phyloP scores from a whole-genome alignment of 768 basidiomycete genomes.

The Crepidotus variabilis region DNA sequence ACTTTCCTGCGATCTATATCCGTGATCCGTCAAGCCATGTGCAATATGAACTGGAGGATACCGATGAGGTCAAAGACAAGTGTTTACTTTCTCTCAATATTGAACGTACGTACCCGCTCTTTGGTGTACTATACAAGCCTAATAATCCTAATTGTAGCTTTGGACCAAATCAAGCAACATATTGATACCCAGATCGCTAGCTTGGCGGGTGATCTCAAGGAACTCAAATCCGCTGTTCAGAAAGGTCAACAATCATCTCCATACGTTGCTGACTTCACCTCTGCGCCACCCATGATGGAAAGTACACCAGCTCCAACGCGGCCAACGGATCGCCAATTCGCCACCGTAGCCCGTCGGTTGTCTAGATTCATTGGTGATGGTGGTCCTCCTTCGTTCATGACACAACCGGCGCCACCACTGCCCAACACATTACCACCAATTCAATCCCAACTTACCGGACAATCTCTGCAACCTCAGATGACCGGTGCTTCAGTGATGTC shows the following conservation, averaged over 20 bases:
- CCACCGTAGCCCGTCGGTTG: slow-evolving; percentile 65
- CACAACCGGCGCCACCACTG: slow-evolving; percentile 20
- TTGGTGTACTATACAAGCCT: slow-evolving; percentile 1
- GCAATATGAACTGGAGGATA: slow-evolving; percentile 93
- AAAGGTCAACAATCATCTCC: slow-evolving; percentile 45
- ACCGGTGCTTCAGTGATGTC: slow-evolving; percentile 74
- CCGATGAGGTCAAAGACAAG: slow-evolving; percentile 87
- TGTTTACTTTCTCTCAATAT: slow-evolving; percentile 91
- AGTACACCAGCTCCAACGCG: slow-evolving; percentile 61
- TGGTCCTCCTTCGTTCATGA: slow-evolving; percentile 20
- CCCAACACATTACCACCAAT: slow-evolving; percentile 26
- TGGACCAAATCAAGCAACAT: slow-evolving; percentile 98
- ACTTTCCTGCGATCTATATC: slow-evolving; percentile 95
- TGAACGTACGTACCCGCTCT: slow-evolving; percentile 71
- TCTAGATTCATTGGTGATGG: slow-evolving; percentile 63
- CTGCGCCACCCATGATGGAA: slow-evolving; percentile 57
- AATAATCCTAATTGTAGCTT: slow-evolving; percentile 48
- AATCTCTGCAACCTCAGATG: slow-evolving; percentile 65
- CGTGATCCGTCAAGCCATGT: slow-evolving; percentile 90
- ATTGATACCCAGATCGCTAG: slow-evolving; percentile 88
- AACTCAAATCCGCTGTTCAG: slow-evolving; percentile 57
- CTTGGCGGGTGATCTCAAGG: slow-evolving; percentile 86
- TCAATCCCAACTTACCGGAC: slow-evolving; percentile 63
- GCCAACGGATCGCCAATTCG: slow-evolving; percentile 77
- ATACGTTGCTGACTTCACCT: slow-evolving; percentile 41